These are phyloP conservation scores for Dionaea muscipula DNA, from an alignment of 179 eudicot genomes.

Conservation along the genomic window DNA sequence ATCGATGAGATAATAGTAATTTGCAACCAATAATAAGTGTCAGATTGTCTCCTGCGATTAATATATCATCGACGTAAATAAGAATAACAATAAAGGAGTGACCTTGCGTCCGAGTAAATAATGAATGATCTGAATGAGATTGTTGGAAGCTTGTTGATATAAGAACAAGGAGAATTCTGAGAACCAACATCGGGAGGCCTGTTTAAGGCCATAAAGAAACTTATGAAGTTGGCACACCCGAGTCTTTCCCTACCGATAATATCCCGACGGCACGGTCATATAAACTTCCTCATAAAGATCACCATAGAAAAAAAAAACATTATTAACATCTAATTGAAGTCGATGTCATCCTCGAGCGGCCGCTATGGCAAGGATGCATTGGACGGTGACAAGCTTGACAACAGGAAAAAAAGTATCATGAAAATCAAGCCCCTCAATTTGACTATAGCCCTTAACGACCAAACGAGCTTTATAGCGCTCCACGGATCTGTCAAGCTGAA, in stretches of 20 bases:
- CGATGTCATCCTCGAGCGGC: not conserved
- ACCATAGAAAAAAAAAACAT: not conserved
- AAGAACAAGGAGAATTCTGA: not conserved
- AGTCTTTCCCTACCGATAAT: too few species aligned
- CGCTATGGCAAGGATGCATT: not conserved
- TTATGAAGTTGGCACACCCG: not conserved
- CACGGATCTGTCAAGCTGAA: fast-evolving
- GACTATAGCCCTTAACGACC: not conserved
- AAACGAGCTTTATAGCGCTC: not conserved
- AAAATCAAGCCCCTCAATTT: not conserved
- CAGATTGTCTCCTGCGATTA: not conserved
- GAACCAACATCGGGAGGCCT: not conserved
- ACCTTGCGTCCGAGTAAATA: not conserved
- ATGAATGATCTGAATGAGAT: not conserved
- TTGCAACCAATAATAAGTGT: too few species aligned
- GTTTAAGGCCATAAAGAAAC: not conserved
- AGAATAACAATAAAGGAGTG: not conserved
- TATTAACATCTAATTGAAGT: not conserved
- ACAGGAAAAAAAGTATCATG: not conserved
- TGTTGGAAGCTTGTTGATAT: not conserved
- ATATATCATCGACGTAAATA: not conserved
- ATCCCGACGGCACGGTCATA: not conserved
- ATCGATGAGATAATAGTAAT: not conserved
- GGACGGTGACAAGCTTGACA: not conserved
- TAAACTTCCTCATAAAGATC: not conserved